These are phyloP conservation scores for Annulohypoxylon moriforme DNA, from an alignment of 495 filamentous ascomycete species.

Conservation along the genomic window DNA sequence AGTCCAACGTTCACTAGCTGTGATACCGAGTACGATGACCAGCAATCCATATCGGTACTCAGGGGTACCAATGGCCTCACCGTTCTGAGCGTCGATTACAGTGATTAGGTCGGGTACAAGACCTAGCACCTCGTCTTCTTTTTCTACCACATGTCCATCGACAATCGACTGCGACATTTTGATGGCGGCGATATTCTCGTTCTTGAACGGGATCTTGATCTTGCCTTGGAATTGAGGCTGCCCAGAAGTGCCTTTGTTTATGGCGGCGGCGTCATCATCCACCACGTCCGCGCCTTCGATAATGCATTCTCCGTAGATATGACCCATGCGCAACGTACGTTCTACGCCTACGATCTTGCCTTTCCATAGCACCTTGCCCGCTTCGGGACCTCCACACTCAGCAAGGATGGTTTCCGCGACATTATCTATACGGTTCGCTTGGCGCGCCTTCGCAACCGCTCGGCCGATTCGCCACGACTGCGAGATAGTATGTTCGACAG, in stretches of 20 bases:
- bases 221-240: conserved; percentile 47
- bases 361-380: conserved; percentile 66
- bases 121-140: conserved; percentile 62
- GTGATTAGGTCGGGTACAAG: conserved; percentile 71
- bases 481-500: conserved; percentile 63
- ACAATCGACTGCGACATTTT: conserved; percentile 41
- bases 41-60: conserved; percentile 71
- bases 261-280: conserved; percentile 38
- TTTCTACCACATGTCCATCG: conserved; percentile 42
- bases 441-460: conserved; percentile 62
- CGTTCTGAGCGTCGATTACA: conserved; percentile 69
- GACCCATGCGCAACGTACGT: conserved; percentile 64
- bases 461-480: conserved; percentile 67
- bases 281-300: conserved; percentile 59
- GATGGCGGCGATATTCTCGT: conserved; percentile 70
- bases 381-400: conserved; percentile 64
- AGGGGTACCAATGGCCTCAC: conserved; percentile 68
- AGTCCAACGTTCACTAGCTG: conserved; percentile 68
- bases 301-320: conserved; percentile 65
- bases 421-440: conserved; percentile 57
- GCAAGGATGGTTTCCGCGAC: conserved; percentile 68
- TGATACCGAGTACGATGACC: conserved; percentile 67
- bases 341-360: conserved; percentile 72
- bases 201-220: conserved; percentile 72
- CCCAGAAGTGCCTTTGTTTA: conserved; percentile 5